Percentiles rank a stretch among this genome's conserved stretches.
Evolutionary conservation across 257 asterid genomes (phyloP).

Genomic region (Verbena officinalis): DNA sequence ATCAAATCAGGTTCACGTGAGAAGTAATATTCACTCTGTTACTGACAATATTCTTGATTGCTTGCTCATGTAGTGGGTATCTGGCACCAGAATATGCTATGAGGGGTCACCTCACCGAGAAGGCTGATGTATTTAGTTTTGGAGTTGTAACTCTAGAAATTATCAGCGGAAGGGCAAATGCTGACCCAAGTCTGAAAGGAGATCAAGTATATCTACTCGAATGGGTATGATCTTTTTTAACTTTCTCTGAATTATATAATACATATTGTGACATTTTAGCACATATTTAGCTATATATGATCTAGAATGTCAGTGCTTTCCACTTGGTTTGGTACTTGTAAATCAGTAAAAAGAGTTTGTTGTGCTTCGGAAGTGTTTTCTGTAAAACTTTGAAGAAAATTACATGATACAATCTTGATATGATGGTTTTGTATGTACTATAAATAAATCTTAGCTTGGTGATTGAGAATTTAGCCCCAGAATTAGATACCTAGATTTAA

Average conservation of each 20-base stretch:
- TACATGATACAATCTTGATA: too few species aligned
- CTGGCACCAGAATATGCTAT: too few species aligned
- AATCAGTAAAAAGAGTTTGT: too few species aligned
- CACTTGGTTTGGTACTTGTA: too few species aligned
- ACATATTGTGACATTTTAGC: not conserved
- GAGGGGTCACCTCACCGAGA: constrained; percentile 70
- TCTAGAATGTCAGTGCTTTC: not conserved
- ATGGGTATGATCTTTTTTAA: constrained; percentile 47
- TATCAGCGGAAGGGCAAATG: constrained; percentile 61
- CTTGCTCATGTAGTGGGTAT: constrained; percentile 53
- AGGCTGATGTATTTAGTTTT: constrained; percentile 60
- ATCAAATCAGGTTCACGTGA: not conserved
- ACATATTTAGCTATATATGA: not conserved
- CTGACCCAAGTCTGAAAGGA: constrained; percentile 50
- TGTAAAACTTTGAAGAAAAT: too few species aligned
- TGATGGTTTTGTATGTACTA: too few species aligned
- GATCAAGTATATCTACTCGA: constrained; percentile 61
- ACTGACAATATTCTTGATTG: not conserved
- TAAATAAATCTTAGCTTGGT: too few species aligned
- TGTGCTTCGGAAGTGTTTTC: too few species aligned
- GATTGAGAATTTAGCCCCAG: too few species aligned
- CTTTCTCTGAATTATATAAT: not conserved
- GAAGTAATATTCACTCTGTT: not conserved
- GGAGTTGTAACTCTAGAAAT: constrained; percentile 69
- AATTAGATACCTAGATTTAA: too few species aligned